Evolutionary conservation across 495 filamentous ascomycete genomes (phyloP), one percentile per base, ranked within the genome.

Genomic region (Hypoxylon crocopeplum): DNA sequence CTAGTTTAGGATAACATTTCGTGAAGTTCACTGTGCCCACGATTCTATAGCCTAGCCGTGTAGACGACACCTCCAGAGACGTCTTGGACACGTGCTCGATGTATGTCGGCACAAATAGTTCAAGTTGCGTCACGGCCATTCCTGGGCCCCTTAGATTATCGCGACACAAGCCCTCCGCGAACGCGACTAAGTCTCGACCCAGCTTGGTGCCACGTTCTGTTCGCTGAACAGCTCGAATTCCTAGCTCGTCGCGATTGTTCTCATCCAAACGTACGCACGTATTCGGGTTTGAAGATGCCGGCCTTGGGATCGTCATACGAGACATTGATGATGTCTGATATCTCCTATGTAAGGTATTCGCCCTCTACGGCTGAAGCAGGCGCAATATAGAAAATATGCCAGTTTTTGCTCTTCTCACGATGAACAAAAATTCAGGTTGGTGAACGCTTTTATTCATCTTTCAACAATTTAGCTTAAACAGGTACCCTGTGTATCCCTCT

Each of bases 241-340:
- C 57, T 15, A 70, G 56, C 32, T 58, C 59, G 16, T 51, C 60
- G n/a, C n/a, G n/a, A n/a, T n/a, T n/a, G n/a, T n/a, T n/a, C n/a
- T n/a, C n/a, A 13, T 15, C n/a, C 10, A 11, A 33, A 55, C 6
- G 59, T 69, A 13, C 63, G 67, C 40, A 41, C 5, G 48, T 60
- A 67, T 8, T 56, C 52, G 12, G 51, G 36, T 17, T 59, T 64
- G 39, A 56, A 69, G 42, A 69, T 69, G n/a, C 41, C 60, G 16
- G 47, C 48, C 33, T 67, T 59, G 38, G 56, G 51, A 12, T 62
- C 54, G 34, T 22, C 15, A 22, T 68, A 68, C 2, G 48, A 56
- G 13, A 3, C 45, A 13, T 67, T 67, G 19, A 68, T 42, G 25
- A 66, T 36, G n/a, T 32, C 20, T 12, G 51, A n/a, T n/a, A 40